phyloP scores from a whole-genome alignment of 2,329 filamentous ascomycete species.

The Calonectria pseudoturangicola region DNA sequence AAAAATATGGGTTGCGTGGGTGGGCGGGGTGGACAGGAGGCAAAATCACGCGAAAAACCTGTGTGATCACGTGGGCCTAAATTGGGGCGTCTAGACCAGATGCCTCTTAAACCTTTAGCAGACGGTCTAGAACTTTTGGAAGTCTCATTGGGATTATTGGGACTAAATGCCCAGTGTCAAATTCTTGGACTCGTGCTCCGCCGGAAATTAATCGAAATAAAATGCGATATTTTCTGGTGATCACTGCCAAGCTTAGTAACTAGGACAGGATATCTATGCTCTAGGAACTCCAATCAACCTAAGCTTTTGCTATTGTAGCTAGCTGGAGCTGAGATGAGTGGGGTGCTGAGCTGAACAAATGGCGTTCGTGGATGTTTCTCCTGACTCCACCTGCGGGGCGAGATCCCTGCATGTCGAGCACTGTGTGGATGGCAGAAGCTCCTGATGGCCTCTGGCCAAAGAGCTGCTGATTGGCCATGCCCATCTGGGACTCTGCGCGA shows the following conservation, averaged over 20 bases:
- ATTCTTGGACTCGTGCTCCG: not conserved
- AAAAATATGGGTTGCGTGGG: conserved; percentile 24
- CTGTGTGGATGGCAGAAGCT: not conserved
- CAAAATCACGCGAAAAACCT: conserved; percentile 18
- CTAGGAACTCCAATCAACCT: not conserved
- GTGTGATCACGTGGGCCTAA: not conserved
- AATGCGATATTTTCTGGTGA: not conserved
- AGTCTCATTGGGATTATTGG: not conserved
- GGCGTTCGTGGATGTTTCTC: not conserved
- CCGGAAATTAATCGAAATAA: not conserved
- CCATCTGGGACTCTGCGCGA: too few species aligned
- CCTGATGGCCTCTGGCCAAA: too few species aligned
- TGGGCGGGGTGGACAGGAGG: conserved; percentile 16
- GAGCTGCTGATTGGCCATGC: too few species aligned
- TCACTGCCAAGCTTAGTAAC: conserved; percentile 1
- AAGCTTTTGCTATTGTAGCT: not conserved
- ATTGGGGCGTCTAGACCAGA: conserved; percentile 19
- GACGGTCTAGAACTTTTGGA: not conserved
- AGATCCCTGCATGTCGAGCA: not conserved
- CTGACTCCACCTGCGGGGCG: not conserved
- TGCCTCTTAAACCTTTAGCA: not conserved
- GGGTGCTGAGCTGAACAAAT: not conserved
- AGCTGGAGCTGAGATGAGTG: not conserved
- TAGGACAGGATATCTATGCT: not conserved
- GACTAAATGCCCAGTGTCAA: not conserved